A percentile compares a stretch with the other conserved stretches of the same genome.
phyloP scores from a whole-genome alignment of 2,329 filamentous ascomycete genomes.

The Colletotrichum sublineola region DNA sequence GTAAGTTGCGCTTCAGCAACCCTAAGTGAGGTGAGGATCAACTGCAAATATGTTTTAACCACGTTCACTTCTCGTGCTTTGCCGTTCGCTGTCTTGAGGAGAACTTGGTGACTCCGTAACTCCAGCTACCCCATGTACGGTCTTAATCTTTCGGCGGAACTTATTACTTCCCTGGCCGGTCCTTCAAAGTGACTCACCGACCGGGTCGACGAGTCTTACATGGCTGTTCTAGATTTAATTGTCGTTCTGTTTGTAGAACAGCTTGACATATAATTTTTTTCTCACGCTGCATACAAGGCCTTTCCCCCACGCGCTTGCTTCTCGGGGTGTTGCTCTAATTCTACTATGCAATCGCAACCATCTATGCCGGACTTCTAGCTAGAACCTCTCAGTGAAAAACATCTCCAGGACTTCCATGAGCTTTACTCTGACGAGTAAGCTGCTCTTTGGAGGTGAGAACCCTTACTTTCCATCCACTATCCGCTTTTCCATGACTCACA shows the following conservation, averaged over 20 bases:
- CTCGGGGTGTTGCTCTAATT: neutral
- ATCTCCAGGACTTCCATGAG: conserved; percentile 22
- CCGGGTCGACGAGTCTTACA: neutral
- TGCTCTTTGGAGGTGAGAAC: conserved; percentile 21
- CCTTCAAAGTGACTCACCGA: neutral
- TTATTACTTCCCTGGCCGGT: neutral
- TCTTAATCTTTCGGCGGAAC: neutral
- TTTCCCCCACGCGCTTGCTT: neutral
- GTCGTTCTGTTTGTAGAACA: neutral
- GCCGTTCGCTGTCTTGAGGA: neutral
- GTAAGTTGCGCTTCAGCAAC: no score
- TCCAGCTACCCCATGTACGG: neutral
- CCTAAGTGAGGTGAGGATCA: no score
- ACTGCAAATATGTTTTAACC: no score
- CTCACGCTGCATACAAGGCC: neutral
- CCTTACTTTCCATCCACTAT: neutral
- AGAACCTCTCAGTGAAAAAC: conserved; percentile 13
- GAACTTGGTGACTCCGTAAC: neutral
- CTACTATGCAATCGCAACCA: neutral
- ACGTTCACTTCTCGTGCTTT: neutral
- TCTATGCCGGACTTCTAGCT: conserved; percentile 8
- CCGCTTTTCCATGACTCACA: neutral
- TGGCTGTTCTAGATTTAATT: neutral
- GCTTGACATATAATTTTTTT: neutral
- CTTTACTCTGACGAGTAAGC: conserved; percentile 13